Conservation (phyloP, 2,329 filamentous ascomycete species). For the Daldinia sp. region DNA sequence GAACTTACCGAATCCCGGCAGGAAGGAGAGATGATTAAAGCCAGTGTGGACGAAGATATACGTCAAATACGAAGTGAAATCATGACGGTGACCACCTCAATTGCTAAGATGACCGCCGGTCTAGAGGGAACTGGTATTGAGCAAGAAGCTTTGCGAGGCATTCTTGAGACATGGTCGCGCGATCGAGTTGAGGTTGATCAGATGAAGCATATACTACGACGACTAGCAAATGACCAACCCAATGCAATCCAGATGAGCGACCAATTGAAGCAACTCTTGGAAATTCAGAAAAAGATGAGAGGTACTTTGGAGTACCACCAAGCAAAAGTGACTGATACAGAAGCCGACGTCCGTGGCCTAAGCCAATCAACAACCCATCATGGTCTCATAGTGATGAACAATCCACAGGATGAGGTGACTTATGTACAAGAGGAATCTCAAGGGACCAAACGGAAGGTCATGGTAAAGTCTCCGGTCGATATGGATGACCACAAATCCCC, state of each 20-base stretch:
- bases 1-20: constrained; percentile 48
- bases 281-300: constrained; percentile 42
- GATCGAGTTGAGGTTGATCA: constrained; percentile 39
- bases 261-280: constrained; percentile 40
- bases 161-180: constrained; percentile 43
- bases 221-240: constrained; percentile 38
- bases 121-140: constrained; percentile 29
- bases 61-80: constrained; percentile 33
- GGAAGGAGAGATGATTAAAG: constrained; percentile 30
- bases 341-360: constrained; percentile 1
- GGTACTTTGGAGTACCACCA: constrained; percentile 39
- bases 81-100: constrained; percentile 13
- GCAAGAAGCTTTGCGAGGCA: constrained; percentile 31
- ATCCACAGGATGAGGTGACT: not conserved
- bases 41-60: constrained; percentile 34
- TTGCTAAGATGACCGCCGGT: constrained; percentile 30
- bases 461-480: constrained; percentile 44
- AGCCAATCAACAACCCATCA: constrained; percentile 1
- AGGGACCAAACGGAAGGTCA: constrained; percentile 44
- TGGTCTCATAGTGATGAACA: not conserved
- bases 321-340: constrained; percentile 6
- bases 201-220: constrained; percentile 39
- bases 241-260: constrained; percentile 37
- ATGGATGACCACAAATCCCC: constrained; percentile 42
- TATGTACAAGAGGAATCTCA: constrained; percentile 13